phyloP scores from a whole-genome alignment of 768 basidiomycete genomes.

The Termitomyces sp. region DNA sequence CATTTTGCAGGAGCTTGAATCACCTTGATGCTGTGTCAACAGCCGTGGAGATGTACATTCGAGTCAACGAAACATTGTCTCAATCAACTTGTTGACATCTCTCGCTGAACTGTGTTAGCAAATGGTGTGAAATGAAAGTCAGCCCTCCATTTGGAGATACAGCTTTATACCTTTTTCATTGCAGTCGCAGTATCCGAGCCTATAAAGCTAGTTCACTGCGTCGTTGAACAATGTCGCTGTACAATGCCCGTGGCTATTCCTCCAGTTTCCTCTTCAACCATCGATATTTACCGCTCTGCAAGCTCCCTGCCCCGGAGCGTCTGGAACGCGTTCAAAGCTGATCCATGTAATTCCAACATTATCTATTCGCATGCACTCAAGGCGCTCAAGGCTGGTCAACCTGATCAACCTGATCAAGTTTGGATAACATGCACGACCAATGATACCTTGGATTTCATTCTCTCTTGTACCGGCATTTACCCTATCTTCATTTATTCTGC shows the following conservation, averaged over 20 bases:
- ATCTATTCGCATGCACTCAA: constrained; percentile 18
- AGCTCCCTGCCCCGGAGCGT: constrained; percentile 25
- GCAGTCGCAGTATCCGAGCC: background rate
- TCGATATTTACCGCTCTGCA: constrained; percentile 22
- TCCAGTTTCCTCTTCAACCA: background rate
- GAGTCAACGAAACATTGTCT: background rate
- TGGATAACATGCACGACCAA: constrained; percentile 36
- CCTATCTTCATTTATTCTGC: constrained; percentile 12
- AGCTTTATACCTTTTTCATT: constrained; percentile 1
- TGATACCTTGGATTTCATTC: constrained; percentile 1
- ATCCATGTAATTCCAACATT: constrained; percentile 26
- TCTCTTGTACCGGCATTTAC: constrained; percentile 11
- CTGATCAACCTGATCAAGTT: constrained; percentile 7
- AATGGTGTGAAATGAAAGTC: constrained; percentile 1
- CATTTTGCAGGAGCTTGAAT: too few species aligned
- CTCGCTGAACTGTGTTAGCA: background rate
- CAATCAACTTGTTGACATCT: background rate
- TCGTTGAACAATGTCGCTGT: background rate
- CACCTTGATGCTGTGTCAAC: background rate
- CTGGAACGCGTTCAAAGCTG: constrained; percentile 23
- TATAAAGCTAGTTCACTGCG: background rate
- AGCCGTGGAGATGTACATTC: background rate
- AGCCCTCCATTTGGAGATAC: background rate
- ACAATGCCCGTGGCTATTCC: constrained; percentile 4
- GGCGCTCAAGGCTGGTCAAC: background rate